Conservation (phyloP, 2,329 filamentous ascomycete genomes). For the Parastagonospora nodorum region DNA sequence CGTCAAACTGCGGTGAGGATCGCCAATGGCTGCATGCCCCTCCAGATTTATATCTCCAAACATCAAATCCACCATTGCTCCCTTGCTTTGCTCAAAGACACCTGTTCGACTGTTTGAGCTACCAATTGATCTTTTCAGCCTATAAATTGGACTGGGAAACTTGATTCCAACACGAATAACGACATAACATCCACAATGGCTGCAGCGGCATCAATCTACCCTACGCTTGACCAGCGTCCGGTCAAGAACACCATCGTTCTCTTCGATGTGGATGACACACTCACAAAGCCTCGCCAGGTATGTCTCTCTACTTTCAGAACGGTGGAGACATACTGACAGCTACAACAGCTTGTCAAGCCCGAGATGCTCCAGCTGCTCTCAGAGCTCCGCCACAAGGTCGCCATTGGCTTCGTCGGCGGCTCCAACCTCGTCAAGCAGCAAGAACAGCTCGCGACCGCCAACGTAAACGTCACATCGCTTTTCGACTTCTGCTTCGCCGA, state of each 20-base stretch:
- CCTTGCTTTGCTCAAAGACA: slow-evolving; percentile 9
- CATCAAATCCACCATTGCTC: slow-evolving; percentile 12
- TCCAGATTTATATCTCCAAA: slow-evolving; percentile 18
- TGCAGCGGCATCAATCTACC: slow-evolving; percentile 59
- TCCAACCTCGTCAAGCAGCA: slow-evolving; percentile 93
- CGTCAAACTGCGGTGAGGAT: slow-evolving; percentile 29
- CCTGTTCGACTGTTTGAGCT: neutral
- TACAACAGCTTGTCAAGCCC: slow-evolving; percentile 66
- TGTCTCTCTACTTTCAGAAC: neutral
- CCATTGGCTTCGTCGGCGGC: slow-evolving; percentile 91
- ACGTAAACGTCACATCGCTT: slow-evolving; percentile 74
- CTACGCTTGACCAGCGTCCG: slow-evolving; percentile 80
- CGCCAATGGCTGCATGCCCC: slow-evolving; percentile 25
- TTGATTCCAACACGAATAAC: neutral
- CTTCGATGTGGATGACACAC: slow-evolving; percentile 94
- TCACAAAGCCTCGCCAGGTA: slow-evolving; percentile 81
- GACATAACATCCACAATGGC: slow-evolving; percentile 38
- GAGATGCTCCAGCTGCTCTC: slow-evolving; percentile 85
- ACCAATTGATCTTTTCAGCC: neutral
- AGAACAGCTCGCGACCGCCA: slow-evolving; percentile 79
- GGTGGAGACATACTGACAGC: slow-evolving; percentile 11
- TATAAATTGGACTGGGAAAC: neutral
- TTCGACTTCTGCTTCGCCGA: slow-evolving; percentile 99
- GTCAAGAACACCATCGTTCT: slow-evolving; percentile 92
- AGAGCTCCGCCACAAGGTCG: slow-evolving; percentile 80